These are phyloP conservation scores for Heritiera littoralis DNA, from an alignment of 345 rosid species.

Conservation along the genomic window DNA sequence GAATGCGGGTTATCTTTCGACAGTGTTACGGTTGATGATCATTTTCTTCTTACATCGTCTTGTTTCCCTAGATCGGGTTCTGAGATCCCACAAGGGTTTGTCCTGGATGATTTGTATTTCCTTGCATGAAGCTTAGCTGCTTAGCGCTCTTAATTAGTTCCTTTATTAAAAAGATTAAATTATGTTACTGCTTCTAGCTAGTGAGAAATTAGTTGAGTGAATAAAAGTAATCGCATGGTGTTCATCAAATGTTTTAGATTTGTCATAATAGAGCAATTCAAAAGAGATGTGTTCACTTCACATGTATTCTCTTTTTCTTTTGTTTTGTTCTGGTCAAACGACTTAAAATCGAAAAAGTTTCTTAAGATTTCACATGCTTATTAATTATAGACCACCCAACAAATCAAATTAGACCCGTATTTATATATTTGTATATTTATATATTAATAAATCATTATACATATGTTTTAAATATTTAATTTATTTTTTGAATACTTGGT, in stretches of 20 bases:
- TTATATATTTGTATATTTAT: too few relatives aligned
- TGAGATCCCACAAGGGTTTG: constrained; percentile 5
- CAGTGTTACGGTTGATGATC: constrained; percentile 12
- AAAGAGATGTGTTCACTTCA: too few relatives aligned
- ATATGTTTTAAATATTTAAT: too few relatives aligned
- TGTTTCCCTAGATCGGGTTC: background rate
- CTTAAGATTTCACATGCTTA: too few relatives aligned
- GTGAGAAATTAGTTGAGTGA: background rate
- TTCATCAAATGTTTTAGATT: background rate
- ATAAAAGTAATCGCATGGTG: background rate
- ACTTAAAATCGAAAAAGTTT: background rate
- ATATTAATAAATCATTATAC: too few relatives aligned
- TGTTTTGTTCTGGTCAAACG: background rate
- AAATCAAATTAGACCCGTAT: background rate
- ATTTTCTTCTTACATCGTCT: background rate
- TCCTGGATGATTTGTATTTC: constrained; percentile 12
- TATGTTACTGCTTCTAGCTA: background rate
- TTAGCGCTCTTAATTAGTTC: background rate
- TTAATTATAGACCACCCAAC: background rate
- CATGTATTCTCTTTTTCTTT: background rate
- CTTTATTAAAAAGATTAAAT: background rate
- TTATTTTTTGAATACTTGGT: too few relatives aligned
- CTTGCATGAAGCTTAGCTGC: background rate
- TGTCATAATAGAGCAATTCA: background rate
- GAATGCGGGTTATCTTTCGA: background rate